These are phyloP conservation scores for Carpinus viminea DNA, from an alignment of 306 rosid species.

Conservation along the genomic window DNA sequence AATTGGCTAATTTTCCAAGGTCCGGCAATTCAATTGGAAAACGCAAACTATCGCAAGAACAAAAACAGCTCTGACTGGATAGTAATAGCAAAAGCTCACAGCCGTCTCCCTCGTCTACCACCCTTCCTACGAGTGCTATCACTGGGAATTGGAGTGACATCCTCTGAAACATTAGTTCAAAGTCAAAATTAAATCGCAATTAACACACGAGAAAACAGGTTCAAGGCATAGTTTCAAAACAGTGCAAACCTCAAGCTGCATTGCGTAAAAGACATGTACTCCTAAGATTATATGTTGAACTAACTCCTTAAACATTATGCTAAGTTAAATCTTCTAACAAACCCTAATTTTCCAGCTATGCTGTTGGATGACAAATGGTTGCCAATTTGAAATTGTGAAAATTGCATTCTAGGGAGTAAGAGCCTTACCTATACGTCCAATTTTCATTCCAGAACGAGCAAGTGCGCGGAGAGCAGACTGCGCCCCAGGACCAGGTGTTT, in stretches of 20 bases:
- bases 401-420: background rate
- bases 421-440: conserved; percentile 80
- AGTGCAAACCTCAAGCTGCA: background rate
- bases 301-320: background rate
- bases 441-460: conserved; percentile 93
- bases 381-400: background rate
- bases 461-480: conserved; percentile 92
- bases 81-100: conserved; percentile 35
- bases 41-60: conserved; percentile 14
- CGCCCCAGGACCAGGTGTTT: conserved; percentile 94
- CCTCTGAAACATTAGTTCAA: conserved; percentile 54
- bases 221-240: background rate
- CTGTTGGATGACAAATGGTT: no score
- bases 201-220: background rate
- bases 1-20: conserved; percentile 27
- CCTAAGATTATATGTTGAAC: background rate
- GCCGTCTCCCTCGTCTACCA: conserved; percentile 85
- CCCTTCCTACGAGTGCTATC: conserved; percentile 89
- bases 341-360: background rate
- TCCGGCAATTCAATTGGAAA: conserved; percentile 21
- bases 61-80: conserved; percentile 9
- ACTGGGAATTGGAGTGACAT: conserved; percentile 77
- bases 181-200: background rate
- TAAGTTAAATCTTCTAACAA: background rate
- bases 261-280: background rate